These are phyloP conservation scores for Chlamydomonas eustigma DNA, from an alignment of 139 green algal genomes.

Conservation along the genomic window DNA sequence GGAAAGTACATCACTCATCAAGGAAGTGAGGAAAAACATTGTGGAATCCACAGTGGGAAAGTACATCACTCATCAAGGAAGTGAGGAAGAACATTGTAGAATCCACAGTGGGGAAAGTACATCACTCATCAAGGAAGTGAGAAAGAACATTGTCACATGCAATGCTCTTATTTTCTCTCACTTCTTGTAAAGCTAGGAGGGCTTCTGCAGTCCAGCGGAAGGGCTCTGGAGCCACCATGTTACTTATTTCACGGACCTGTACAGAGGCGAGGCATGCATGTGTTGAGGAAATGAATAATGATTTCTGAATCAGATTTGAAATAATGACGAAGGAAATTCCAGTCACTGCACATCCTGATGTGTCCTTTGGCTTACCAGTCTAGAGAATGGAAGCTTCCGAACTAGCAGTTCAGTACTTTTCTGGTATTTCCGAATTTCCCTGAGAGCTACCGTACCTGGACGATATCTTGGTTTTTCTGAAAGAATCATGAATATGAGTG, in stretches of 20 bases:
- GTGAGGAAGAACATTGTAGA: not conserved
- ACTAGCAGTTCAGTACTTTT: not conserved
- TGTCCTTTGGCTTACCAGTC: not conserved
- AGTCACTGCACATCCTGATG: not conserved
- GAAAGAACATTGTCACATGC: not conserved
- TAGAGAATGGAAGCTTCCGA: not conserved
- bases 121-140: not conserved
- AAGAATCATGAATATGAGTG: not conserved
- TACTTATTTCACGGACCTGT: constrained; percentile 86
- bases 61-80: not conserved
- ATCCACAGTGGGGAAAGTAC: not conserved
- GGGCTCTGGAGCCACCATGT: constrained; percentile 84
- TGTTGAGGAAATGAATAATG: not conserved
- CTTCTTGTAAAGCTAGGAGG: constrained; percentile 91
- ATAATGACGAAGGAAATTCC: no score
- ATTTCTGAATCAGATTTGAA: no score
- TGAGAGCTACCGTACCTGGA: not conserved
- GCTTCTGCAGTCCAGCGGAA: constrained; percentile 94
- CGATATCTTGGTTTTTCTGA: not conserved
- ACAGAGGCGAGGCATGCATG: not conserved
- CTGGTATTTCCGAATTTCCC: not conserved
- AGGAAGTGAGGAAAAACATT: not conserved
- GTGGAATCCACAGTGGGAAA: not conserved
- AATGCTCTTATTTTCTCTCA: constrained; percentile 16
- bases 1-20: not conserved